Evolutionary conservation across 228 moss, liverwort and hornwort species (phyloP).

Genomic region (Sphagnum fallax): DNA sequence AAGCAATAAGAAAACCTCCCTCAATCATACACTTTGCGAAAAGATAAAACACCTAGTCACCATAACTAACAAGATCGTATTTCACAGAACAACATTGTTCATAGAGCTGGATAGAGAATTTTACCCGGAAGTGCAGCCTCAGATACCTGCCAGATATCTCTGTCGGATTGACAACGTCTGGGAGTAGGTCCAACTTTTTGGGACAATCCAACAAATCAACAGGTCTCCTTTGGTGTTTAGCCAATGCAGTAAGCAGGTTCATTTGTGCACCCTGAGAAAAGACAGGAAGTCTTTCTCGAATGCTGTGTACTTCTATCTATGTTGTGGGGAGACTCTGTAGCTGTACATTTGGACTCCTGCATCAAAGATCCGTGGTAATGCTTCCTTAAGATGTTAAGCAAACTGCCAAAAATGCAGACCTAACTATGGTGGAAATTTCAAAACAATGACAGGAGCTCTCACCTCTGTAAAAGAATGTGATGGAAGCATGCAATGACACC

Average conservation of each 20-base stretch:
- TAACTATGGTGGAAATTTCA: not conserved
- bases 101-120: not conserved
- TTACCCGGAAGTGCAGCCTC: constrained; percentile 38
- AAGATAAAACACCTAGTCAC: too few species aligned
- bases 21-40: not conserved
- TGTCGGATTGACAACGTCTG: constrained; percentile 15
- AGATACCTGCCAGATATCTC: constrained; percentile 15
- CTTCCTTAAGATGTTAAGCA: not conserved
- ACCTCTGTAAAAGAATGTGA: constrained; percentile 45
- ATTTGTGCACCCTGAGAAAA: constrained; percentile 8
- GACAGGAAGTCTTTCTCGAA: constrained; percentile 20
- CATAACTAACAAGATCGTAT: too few species aligned
- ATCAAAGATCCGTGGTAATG: not conserved
- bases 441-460: not conserved
- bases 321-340: constrained; percentile 33
- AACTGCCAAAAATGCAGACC: not conserved
- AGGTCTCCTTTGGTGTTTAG: constrained; percentile 8
- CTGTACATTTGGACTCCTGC: constrained; percentile 31
- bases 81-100: not conserved
- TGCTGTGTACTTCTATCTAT: constrained; percentile 20
- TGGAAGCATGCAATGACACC: constrained; percentile 43
- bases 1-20: not conserved
- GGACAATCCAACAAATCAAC: constrained; percentile 6
- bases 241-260: not conserved
- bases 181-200: constrained; percentile 24